A percentile compares a stretch with the other conserved stretches of the same genome.
Evolutionary conservation across 164 flowering plant species (phyloP).

Genomic region (Aristolochia contorta): DNA sequence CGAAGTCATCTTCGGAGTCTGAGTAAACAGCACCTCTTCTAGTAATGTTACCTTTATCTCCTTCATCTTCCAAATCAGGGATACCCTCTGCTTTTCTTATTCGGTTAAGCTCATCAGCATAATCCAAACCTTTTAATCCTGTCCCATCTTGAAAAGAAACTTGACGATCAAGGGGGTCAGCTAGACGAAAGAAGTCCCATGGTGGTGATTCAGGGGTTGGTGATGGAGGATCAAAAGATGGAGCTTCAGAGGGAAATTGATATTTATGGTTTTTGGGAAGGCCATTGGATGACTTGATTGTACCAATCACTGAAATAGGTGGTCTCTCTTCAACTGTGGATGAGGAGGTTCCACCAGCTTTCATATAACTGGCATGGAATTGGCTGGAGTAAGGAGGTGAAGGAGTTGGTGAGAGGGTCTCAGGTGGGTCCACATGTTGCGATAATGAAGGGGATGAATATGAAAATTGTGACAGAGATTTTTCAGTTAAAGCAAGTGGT

Average conservation of each 20-base stretch:
- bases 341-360: slow-evolving; percentile 35
- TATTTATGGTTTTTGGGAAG: slow-evolving; percentile 39
- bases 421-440: slow-evolving; percentile 41
- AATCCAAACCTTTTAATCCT: slow-evolving; percentile 28
- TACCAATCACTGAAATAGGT: slow-evolving; percentile 28
- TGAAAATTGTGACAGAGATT: slow-evolving; percentile 59
- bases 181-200: slow-evolving; percentile 82
- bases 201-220: slow-evolving; percentile 36
- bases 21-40: slow-evolving; percentile 25
- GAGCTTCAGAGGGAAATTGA: slow-evolving; percentile 28
- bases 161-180: slow-evolving; percentile 45
- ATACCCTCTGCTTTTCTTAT: slow-evolving; percentile 51
- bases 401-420: slow-evolving; percentile 50
- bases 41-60: slow-evolving; percentile 28
- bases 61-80: slow-evolving; percentile 56
- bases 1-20: slow-evolving; percentile 77
- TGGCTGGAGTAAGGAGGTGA: slow-evolving; percentile 50
- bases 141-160: slow-evolving; percentile 45
- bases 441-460: slow-evolving; percentile 57
- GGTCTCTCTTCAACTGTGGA: slow-evolving; percentile 66
- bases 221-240: slow-evolving; percentile 27
- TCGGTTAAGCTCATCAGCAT: slow-evolving; percentile 27
- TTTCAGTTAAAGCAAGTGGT: slow-evolving; percentile 53
- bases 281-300: slow-evolving; percentile 34
- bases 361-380: slow-evolving; percentile 59